phyloP scores from a whole-genome alignment of 2,329 filamentous ascomycete genomes.

The Sclerotiophoma versabilis region DNA sequence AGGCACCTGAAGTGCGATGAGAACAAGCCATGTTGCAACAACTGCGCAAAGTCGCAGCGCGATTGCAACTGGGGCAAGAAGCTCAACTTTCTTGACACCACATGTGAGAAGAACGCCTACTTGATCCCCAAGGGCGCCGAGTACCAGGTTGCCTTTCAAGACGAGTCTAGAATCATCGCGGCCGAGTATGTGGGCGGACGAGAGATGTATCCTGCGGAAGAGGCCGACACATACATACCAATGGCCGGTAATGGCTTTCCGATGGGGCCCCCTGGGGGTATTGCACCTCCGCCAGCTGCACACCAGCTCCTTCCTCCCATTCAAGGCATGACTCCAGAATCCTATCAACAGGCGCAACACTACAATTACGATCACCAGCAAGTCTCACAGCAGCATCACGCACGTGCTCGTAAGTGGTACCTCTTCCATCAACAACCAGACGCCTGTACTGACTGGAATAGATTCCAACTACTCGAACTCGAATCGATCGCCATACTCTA shows the following conservation, averaged over 20 bases:
- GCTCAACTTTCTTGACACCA: constrained; percentile 90
- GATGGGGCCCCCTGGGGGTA: constrained; percentile 32
- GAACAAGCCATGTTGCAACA: constrained; percentile 69
- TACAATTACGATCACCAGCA: constrained; percentile 49
- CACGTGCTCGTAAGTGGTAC: constrained; percentile 29
- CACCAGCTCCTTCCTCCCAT: constrained; percentile 60
- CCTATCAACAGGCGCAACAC: constrained; percentile 55
- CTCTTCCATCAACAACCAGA: not conserved
- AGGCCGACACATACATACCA: constrained; percentile 26
- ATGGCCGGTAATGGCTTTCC: constrained; percentile 38
- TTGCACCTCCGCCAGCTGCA: constrained; percentile 47
- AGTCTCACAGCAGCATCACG: constrained; percentile 40
- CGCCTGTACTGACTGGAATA: constrained; percentile 20
- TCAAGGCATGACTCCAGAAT: constrained; percentile 57
- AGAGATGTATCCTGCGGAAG: constrained; percentile 71
- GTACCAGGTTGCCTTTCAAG: constrained; percentile 79
- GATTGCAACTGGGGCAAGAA: constrained; percentile 85
- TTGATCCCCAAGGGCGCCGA: constrained; percentile 54
- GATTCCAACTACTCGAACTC: constrained; percentile 36
- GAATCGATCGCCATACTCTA: constrained; percentile 34
- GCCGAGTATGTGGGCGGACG: constrained; percentile 86
- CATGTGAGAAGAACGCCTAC: constrained; percentile 71
- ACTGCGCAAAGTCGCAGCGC: constrained; percentile 87
- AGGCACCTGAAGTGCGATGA: constrained; percentile 93
- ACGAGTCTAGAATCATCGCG: constrained; percentile 89